Base-by-base conservation (phyloP, 257 asterid species). In the Capsicum pubescens region DNA sequence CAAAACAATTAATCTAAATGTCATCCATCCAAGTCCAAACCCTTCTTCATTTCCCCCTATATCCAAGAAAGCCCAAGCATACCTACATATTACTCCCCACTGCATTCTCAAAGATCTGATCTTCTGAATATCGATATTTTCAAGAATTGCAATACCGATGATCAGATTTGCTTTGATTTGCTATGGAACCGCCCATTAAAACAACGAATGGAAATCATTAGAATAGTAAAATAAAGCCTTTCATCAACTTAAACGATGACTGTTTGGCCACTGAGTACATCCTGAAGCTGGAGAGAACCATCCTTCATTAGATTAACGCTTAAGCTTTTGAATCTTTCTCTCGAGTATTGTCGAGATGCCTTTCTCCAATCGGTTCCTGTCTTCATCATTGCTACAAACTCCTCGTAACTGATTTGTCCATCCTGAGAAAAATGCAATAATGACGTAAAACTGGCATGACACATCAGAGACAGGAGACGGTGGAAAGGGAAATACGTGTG, bases 371-470 rank as follows among this genome's bases (percentile, higher is more conserved):
- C 97, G 8, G 97, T 94, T 85, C 98, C 97, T 1, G 97, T 84
- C 90, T 94, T 94, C 98, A 94, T 94, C 98, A 94, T 94, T 8
- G 97, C 97, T 17, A 94, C 97, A 76, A 94, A 94, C 89, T 94
- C 98, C 9, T 94, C 97, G 7, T 90, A 94, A 87, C 97, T 92
- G 42, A 94, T 91, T 87, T 61, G 85, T 58, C 97, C 97, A 63
- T 94, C 98, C 98, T 94, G 91, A 86, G 87, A 86, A 57, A 57
- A 82, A 90, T 59, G 19, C 48, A 60, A 11, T 50, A 76, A 72
- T 67, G 59, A 58, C 58, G 52, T 66, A 85, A 54, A 56, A 52
- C 74, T 35, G 66, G 71, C 15, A 48, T 57, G 48, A 32, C 39
- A 79, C 59, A 58, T 79, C 67, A 50, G 46, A 58, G 81, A 10